Base-by-base conservation (phyloP, 352 stramenopile species). In the Phytophthora tubulina region DNA sequence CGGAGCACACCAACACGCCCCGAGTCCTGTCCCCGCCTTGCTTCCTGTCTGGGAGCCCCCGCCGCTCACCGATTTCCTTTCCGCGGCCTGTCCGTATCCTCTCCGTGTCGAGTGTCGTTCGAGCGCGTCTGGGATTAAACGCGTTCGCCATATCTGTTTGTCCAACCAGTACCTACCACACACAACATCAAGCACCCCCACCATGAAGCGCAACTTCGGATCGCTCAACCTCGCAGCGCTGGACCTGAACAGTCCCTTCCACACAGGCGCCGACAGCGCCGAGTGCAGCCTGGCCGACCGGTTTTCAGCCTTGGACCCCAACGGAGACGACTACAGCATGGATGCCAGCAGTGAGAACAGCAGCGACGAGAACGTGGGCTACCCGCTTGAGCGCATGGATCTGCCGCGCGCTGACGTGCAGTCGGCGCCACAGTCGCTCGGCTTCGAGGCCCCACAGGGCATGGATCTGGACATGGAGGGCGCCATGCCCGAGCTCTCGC, bases 121-220 rank as follows among this genome's bases (percentile, higher is more conserved):
- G 66, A 69, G 53, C 41, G 67, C 30, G 54, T 71, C 33, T 73
- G 64, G 70, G 70, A 73, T 46, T 77, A 58, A 70, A 33, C 46
- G 48, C 14, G n/a, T 49, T 60, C 15, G 15, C 53, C 50, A 35
- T 55, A 31, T 52, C 31, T 52, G 33, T 63, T 51, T n/a, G 17
- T 55, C 17, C 14, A 61, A 33, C 38, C 41, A 54, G 30, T 39
- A 42, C 50, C 35, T 31, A 51, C 5, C 33, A 50, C 46, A 55
- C 49, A 70, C 48, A 58, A 48, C 49, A 42, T 41, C 32, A 65
- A 46, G 4, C 58, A 59, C 38, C n/a, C 15, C 30, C 21, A 13
- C 21, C 63, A 88, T 88, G 80, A 73, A 80, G 53, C 80, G 80
- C 45, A 88, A 88, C 68, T 88, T 79, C 56, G 80, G 80, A 59